These are phyloP conservation scores for Chrysanthemum seticuspe DNA, from an alignment of 129 eudicot genomes.

Conservation along the genomic window DNA sequence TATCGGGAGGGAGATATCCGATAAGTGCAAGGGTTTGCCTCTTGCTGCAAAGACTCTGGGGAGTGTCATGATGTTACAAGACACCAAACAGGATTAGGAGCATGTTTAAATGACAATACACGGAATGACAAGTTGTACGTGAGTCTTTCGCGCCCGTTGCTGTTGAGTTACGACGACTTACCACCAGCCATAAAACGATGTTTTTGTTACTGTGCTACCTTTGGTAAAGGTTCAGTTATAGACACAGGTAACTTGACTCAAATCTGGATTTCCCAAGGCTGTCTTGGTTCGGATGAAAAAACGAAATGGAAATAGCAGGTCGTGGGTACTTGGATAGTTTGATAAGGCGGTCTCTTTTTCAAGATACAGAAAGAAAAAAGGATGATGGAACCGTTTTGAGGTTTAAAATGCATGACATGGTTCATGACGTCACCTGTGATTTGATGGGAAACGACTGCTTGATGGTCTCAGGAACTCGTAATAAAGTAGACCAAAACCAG, in stretches of 20 bases:
- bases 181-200: not conserved
- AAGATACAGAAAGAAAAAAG: slow-evolving; percentile 3
- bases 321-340: slow-evolving; percentile 10
- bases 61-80: slow-evolving; percentile 9
- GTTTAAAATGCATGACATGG: slow-evolving; percentile 17
- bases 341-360: slow-evolving; percentile 20
- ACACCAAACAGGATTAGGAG: slow-evolving; percentile 17
- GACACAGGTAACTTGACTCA: slow-evolving; percentile 21
- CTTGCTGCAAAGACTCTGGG: slow-evolving; percentile 14
- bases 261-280: slow-evolving; percentile 18
- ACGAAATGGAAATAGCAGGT: slow-evolving; percentile 6
- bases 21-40: slow-evolving; percentile 18
- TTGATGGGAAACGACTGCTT: not conserved
- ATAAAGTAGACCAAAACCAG: not conserved
- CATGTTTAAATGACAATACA: slow-evolving; percentile 7
- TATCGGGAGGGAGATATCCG: not conserved
- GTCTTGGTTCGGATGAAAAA: not conserved
- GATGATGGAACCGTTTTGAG: not conserved
- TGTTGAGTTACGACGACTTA: slow-evolving; percentile 11
- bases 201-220: too few species aligned
- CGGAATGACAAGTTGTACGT: not conserved
- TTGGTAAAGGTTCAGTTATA: not conserved
- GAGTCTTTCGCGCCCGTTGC: not conserved
- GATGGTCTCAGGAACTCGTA: not conserved
- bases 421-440: slow-evolving; percentile 6